phyloP scores from a whole-genome alignment of 169 alveolate species.

The Amoebophrya sp. region DNA sequence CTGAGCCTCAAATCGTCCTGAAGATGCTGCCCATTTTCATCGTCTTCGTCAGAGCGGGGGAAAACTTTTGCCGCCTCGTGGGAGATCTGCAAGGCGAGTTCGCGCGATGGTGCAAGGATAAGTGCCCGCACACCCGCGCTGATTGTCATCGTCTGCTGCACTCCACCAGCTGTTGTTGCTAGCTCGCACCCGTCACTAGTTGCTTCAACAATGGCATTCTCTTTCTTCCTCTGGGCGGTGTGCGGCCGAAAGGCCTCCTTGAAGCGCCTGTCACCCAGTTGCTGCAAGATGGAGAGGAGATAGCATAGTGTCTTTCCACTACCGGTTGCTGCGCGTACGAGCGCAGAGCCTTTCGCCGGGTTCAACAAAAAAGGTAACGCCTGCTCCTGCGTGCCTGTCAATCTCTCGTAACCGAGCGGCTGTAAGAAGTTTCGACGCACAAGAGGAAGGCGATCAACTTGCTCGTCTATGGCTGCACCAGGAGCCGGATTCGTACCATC shows the following conservation, averaged over 20 bases:
- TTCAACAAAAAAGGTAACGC: not conserved
- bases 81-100: conserved; percentile 78
- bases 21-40: conserved; percentile 38
- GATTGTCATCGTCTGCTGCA: no score
- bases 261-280: conserved; percentile 54
- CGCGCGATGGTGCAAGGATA: conserved; percentile 86
- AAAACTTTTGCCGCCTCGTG: conserved; percentile 66
- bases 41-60: not conserved
- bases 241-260: no score
- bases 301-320: conserved; percentile 81
- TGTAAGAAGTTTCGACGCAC: no score
- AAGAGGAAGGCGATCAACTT: no score
- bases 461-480: no score
- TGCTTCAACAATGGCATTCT: no score
- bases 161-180: no score
- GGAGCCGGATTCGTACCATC: no score
- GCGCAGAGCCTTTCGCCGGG: conserved; percentile 43
- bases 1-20: conserved; percentile 75
- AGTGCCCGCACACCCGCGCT: conserved; percentile 70
- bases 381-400: not conserved
- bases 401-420: not conserved
- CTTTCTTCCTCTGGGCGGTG: no score
- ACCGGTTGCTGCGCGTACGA: conserved; percentile 89
- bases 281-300: conserved; percentile 72
- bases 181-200: no score